A percentile compares a stretch with the other conserved stretches of the same genome.
phyloP scores from a whole-genome alignment of 73 alveolate genomes.

The Durusdinium trenchii region DNA sequence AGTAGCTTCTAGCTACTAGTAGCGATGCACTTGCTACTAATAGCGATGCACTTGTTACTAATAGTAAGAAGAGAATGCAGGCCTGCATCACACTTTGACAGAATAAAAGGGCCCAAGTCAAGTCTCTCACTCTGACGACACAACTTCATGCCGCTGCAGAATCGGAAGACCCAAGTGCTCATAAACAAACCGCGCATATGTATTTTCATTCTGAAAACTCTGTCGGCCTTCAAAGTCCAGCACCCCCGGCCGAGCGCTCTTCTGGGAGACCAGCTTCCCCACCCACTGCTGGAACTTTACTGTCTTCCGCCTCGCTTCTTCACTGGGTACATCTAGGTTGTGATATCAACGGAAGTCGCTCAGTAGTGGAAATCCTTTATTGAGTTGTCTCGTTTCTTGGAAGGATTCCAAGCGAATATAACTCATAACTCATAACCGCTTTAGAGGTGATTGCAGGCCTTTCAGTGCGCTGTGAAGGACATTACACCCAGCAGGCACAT shows the following conservation, averaged over 20 bases:
- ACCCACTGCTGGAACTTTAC: conserved; percentile 34
- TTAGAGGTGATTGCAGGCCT: not conserved
- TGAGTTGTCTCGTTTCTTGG: not conserved
- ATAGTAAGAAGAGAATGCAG: too few species aligned
- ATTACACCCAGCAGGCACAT: not conserved
- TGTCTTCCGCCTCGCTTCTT: conserved; percentile 50
- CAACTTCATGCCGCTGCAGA: too few species aligned
- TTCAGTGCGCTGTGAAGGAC: not conserved
- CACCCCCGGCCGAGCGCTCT: conserved; percentile 38
- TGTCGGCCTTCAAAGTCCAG: not conserved
- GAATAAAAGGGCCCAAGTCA: too few species aligned
- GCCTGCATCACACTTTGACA: too few species aligned
- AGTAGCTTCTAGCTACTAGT: too few species aligned
- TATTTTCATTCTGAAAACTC: not conserved
- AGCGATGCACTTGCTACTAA: too few species aligned
- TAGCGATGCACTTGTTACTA: too few species aligned
- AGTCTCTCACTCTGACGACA: too few species aligned
- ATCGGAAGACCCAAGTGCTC: too few species aligned
- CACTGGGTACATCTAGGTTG: not conserved
- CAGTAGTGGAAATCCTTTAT: not conserved
- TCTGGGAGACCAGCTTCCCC: conserved; percentile 31
- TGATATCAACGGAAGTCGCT: not conserved
- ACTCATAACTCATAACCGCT: not conserved
- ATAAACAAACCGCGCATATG: not conserved
- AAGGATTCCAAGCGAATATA: not conserved